Evolutionary conservation across 1,284 basidiomycete species (phyloP).

Genomic region (Quambalaria eucalypti): DNA sequence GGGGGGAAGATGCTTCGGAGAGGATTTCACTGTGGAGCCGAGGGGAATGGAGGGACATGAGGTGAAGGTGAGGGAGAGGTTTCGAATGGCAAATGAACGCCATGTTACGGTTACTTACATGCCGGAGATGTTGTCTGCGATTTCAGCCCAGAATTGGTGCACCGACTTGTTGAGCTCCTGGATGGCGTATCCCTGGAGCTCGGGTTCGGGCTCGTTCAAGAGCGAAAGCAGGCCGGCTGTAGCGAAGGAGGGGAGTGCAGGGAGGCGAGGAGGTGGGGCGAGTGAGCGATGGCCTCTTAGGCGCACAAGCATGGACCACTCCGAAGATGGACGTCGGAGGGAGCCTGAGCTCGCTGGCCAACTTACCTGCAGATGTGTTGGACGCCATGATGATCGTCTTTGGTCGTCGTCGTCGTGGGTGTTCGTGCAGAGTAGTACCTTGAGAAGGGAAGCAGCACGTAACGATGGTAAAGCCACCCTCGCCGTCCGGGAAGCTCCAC

Average conservation of each 20-base stretch:
- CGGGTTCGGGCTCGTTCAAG: constrained; percentile 42
- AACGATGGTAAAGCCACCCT: too few relatives aligned
- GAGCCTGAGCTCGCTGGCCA: background rate
- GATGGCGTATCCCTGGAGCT: constrained; percentile 43
- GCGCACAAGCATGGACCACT: background rate
- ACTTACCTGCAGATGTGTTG: background rate
- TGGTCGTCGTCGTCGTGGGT: too few relatives aligned
- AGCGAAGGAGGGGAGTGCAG: background rate
- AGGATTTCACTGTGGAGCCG: constrained; percentile 27
- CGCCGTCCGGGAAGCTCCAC: too few relatives aligned
- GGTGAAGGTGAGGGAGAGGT: background rate
- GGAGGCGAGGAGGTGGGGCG: background rate
- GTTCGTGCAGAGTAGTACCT: too few relatives aligned
- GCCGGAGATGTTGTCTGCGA: constrained; percentile 42
- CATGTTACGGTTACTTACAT: constrained; percentile 11
- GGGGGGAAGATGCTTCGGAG: constrained; percentile 40
- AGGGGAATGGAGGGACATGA: background rate
- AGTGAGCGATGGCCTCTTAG: too few relatives aligned
- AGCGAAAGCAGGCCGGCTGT: constrained; percentile 40
- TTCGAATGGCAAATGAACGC: background rate
- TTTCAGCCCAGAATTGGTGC: constrained; percentile 45
- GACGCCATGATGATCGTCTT: background rate
- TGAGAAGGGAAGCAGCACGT: too few relatives aligned
- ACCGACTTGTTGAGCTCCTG: constrained; percentile 41
- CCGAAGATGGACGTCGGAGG: background rate